A percentile compares a stretch with the other conserved stretches of the same genome.
These are phyloP conservation scores for Agrocybe pediades DNA, from an alignment of 768 basidiomycete species.

Conservation along the genomic window DNA sequence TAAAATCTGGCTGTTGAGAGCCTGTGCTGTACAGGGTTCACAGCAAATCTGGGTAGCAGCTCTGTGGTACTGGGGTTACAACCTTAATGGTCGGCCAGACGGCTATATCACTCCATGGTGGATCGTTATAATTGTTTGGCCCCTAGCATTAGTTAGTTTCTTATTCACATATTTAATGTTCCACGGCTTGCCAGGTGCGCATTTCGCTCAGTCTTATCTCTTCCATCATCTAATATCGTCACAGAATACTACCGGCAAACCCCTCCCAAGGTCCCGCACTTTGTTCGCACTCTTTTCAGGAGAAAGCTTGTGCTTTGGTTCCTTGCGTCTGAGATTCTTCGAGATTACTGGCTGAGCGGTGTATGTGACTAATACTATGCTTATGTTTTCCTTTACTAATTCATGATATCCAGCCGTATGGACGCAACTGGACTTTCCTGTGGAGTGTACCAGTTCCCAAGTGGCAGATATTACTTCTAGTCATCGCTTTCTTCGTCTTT, in stretches of 20 bases:
- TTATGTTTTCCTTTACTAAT: background rate
- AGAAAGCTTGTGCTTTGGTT: slow-evolving; percentile 95
- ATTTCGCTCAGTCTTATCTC: background rate
- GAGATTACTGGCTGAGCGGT: slow-evolving; percentile 89
- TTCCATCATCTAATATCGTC: slow-evolving; percentile 9
- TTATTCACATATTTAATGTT: slow-evolving; percentile 83
- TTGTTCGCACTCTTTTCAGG: slow-evolving; percentile 86
- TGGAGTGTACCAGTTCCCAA: slow-evolving; percentile 84
- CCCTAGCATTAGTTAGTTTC: slow-evolving; percentile 73
- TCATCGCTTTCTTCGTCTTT: slow-evolving; percentile 82
- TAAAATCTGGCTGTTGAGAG: slow-evolving; percentile 90
- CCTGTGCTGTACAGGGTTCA: slow-evolving; percentile 91
- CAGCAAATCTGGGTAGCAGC: slow-evolving; percentile 97
- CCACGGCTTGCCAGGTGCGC: slow-evolving; percentile 77
- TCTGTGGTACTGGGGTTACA: slow-evolving; percentile 94
- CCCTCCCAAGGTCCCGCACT: slow-evolving; percentile 93
- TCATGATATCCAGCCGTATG: slow-evolving; percentile 65
- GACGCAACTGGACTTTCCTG: slow-evolving; percentile 93
- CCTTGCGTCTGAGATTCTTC: slow-evolving; percentile 86
- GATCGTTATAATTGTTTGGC: slow-evolving; percentile 84
- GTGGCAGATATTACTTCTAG: slow-evolving; percentile 80
- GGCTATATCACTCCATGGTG: slow-evolving; percentile 75
- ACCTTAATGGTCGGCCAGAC: slow-evolving; percentile 57
- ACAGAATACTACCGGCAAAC: slow-evolving; percentile 89
- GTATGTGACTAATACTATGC: slow-evolving; percentile 55